Percentiles rank a stretch among this genome's conserved stretches.
Evolutionary conservation across 345 rosid genomes (phyloP).

Genomic region (Lepidium didymum): DNA sequence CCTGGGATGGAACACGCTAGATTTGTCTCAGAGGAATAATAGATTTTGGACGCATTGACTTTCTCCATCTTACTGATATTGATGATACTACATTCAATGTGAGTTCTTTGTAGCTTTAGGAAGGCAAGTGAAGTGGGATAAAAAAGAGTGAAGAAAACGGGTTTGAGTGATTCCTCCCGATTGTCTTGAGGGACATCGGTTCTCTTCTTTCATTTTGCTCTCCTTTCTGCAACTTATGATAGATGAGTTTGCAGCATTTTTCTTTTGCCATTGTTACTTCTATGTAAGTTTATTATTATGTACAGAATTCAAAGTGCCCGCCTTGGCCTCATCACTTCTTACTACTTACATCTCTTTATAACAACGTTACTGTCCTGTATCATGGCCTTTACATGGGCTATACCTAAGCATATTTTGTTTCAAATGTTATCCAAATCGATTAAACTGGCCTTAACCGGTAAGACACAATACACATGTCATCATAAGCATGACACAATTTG

Average conservation of each 20-base stretch:
- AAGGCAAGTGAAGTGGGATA: slow-evolving; percentile 13
- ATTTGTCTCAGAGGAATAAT: slow-evolving; percentile 18
- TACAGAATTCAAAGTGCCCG: slow-evolving; percentile 4
- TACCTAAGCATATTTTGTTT: too few relatives aligned
- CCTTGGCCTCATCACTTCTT: neutral
- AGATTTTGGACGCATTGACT: neutral
- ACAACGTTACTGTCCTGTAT: neutral
- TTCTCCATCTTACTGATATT: neutral
- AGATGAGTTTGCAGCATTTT: neutral
- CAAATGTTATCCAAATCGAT: neutral
- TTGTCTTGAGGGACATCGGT: neutral
- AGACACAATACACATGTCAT: neutral
- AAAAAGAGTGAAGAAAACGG: slow-evolving; percentile 3
- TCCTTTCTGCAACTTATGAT: slow-evolving; percentile 13
- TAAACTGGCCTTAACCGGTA: neutral
- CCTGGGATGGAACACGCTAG: slow-evolving; percentile 41
- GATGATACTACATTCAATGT: neutral
- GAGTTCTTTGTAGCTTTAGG: slow-evolving; percentile 18
- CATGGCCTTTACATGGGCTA: neutral
- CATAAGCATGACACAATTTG: neutral
- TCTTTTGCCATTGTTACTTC: slow-evolving; percentile 6
- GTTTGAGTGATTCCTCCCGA: neutral
- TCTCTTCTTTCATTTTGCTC: neutral
- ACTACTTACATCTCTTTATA: neutral
- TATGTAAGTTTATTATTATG: slow-evolving; percentile 16